A percentile compares a stretch with the other conserved stretches of the same genome.
Evolutionary conservation across 2,329 filamentous ascomycete genomes (phyloP).

Genomic region (Macrophomina tecta): DNA sequence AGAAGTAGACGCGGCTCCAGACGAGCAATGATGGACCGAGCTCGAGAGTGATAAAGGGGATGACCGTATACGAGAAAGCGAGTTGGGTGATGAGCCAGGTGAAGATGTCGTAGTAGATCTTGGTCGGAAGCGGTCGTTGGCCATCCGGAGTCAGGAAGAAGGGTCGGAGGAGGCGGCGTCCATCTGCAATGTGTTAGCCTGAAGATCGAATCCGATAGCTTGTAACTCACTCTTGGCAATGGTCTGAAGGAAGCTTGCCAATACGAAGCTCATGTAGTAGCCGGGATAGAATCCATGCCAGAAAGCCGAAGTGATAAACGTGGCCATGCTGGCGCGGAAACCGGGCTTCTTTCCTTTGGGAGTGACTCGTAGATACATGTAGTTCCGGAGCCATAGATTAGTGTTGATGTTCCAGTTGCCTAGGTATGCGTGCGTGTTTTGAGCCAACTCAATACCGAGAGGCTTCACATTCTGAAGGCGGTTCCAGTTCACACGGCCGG

Average conservation of each 20-base stretch:
- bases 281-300: slow-evolving; percentile 99
- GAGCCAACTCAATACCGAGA: slow-evolving; percentile 82
- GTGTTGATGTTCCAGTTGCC: slow-evolving; percentile 99
- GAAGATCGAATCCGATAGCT: background rate
- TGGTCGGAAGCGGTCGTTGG: slow-evolving; percentile 60
- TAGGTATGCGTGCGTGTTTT: slow-evolving; percentile 91
- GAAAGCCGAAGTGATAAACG: slow-evolving; percentile 90
- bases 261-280: slow-evolving; percentile 89
- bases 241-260: slow-evolving; percentile 91
- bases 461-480: slow-evolving; percentile 89
- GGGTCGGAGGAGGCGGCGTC: slow-evolving; percentile 85
- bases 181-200: slow-evolving; percentile 63
- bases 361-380: slow-evolving; percentile 92
- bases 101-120: slow-evolving; percentile 84
- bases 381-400: slow-evolving; percentile 95
- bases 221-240: slow-evolving; percentile 82
- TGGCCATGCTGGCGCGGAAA: slow-evolving; percentile 91
- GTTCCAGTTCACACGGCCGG: slow-evolving; percentile 87
- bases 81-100: slow-evolving; percentile 79
- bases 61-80: slow-evolving; percentile 80
- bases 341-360: slow-evolving; percentile 95
- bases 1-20: slow-evolving; percentile 91
- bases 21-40: slow-evolving; percentile 73
- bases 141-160: slow-evolving; percentile 87
- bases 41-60: slow-evolving; percentile 83